These are phyloP conservation scores for Trametes punicea DNA, from an alignment of 768 basidiomycete species.

Conservation along the genomic window DNA sequence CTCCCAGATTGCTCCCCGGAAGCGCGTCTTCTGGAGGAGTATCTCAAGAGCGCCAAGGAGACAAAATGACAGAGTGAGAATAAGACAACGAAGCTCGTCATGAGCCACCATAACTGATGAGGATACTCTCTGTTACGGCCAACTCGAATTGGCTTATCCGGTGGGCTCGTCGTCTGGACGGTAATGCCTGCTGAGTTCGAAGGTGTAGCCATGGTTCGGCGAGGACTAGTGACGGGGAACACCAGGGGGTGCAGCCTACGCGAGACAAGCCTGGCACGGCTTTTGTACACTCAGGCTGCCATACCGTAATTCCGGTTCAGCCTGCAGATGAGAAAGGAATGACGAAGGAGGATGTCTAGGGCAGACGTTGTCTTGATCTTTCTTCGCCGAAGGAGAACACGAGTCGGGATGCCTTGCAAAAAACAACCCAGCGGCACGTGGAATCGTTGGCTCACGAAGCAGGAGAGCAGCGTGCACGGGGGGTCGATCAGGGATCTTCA, in stretches of 20 bases:
- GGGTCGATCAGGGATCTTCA: not conserved
- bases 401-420: not conserved
- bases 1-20: not conserved
- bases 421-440: not conserved
- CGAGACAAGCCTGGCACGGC: not conserved
- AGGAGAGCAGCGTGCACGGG: not conserved
- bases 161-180: too few species aligned
- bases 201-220: too few species aligned
- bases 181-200: too few species aligned
- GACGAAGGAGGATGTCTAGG: not conserved
- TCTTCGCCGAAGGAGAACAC: not conserved
- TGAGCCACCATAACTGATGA: conserved; percentile 40
- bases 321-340: not conserved
- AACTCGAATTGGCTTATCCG: conserved; percentile 9
- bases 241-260: too few species aligned
- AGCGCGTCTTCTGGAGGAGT: not conserved
- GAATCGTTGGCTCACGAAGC: not conserved
- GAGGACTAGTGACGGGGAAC: too few species aligned
- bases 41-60: conserved; percentile 17
- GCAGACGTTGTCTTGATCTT: not conserved
- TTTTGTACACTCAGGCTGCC: not conserved
- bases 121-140: conserved; percentile 31
- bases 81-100: conserved; percentile 41
- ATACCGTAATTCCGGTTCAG: too few species aligned
- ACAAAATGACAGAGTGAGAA: conserved; percentile 36